Conservation (phyloP, 2,329 filamentous ascomycete species). For the Aspergillus neoniger region DNA sequence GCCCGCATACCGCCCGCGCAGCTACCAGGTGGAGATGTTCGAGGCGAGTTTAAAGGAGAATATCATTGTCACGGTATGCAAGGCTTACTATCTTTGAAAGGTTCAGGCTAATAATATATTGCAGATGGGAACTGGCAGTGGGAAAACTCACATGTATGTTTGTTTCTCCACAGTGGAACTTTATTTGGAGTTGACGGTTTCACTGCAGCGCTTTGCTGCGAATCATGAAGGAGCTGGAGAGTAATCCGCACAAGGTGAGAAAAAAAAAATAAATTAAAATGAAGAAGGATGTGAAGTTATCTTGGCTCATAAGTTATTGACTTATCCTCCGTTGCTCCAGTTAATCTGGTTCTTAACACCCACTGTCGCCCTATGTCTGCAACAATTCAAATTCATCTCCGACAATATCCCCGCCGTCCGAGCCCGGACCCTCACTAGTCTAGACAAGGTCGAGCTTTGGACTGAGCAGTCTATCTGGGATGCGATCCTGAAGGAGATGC, state of each 20-base stretch:
- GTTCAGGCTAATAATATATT: conserved; percentile 6
- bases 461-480: conserved; percentile 68
- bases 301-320: not conserved
- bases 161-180: not conserved
- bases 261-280: too few species aligned
- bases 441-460: conserved; percentile 74
- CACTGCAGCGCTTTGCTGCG: conserved; percentile 63
- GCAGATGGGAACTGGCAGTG: conserved; percentile 78
- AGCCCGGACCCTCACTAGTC: conserved; percentile 65
- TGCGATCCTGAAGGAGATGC: conserved; percentile 62
- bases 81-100: not conserved
- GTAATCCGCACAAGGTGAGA: conserved; percentile 55
- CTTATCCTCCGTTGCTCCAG: conserved; percentile 23
- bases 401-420: conserved; percentile 60
- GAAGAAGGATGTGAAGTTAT: not conserved
- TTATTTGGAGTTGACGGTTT: conserved; percentile 1
- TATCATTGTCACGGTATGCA: conserved; percentile 67
- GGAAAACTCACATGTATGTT: conserved; percentile 75
- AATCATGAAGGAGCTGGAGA: conserved; percentile 65
- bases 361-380: conserved; percentile 66
- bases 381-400: conserved; percentile 64
- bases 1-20: conserved; percentile 43
- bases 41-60: conserved; percentile 68
- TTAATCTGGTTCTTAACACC: conserved; percentile 73
- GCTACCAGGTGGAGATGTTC: conserved; percentile 77